These are phyloP conservation scores for Turnera subulata DNA, from an alignment of 345 rosid species.

Conservation along the genomic window DNA sequence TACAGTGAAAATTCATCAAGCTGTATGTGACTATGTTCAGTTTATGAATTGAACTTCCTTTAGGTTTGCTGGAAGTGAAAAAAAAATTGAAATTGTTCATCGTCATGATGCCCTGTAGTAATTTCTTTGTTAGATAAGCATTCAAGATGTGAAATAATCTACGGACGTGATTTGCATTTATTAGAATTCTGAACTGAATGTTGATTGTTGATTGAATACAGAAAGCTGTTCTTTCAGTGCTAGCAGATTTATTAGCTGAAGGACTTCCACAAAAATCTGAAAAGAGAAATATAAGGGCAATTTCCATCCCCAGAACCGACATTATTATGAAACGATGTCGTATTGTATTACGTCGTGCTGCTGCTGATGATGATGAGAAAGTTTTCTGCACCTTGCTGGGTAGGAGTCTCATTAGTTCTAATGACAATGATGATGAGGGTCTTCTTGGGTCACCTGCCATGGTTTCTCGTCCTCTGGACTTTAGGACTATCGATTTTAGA, in stretches of 20 bases:
- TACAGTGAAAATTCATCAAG: no score
- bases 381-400: conserved; percentile 86
- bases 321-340: conserved; percentile 89
- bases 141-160: no score
- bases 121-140: no score
- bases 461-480: conserved; percentile 94
- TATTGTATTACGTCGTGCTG: conserved; percentile 65
- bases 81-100: no score
- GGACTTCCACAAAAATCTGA: conserved; percentile 43
- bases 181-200: conserved; percentile 23
- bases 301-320: conserved; percentile 51
- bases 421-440: conserved; percentile 90
- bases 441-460: conserved; percentile 96
- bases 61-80: no score
- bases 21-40: no score
- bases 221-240: conserved; percentile 97
- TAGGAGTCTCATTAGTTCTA: conserved; percentile 56
- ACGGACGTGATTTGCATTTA: no score
- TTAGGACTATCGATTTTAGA: conserved; percentile 92
- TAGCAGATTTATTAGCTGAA: conserved; percentile 56
- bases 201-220: conserved; percentile 48
- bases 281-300: conserved; percentile 55
- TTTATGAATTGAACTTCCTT: no score
- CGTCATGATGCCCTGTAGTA: no score
- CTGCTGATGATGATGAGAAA: conserved; percentile 81